A percentile compares a stretch with the other conserved stretches of the same genome.
These are phyloP conservation scores for Penicillium oxalicum DNA, from an alignment of 2,329 filamentous ascomycete species.

Conservation along the genomic window DNA sequence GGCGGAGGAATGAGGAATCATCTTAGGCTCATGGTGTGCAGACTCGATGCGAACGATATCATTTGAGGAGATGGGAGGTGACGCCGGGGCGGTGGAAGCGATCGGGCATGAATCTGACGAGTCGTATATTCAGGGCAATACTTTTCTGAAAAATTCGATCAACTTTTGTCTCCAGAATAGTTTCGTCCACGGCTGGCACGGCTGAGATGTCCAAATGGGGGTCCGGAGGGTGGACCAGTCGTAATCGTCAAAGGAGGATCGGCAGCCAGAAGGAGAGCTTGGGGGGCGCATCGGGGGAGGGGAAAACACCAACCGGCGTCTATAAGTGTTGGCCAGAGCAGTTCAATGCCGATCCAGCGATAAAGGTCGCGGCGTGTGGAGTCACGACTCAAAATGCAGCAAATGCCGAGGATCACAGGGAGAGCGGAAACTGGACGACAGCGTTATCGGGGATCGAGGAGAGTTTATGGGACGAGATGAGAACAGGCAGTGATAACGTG, in stretches of 20 bases:
- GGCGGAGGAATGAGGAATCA: conserved; percentile 39
- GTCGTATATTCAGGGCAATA: neutral
- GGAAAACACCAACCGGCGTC: neutral
- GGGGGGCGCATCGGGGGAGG: neutral
- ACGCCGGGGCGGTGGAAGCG: neutral
- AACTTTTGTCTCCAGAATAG: no score
- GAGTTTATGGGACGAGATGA: conserved; percentile 9
- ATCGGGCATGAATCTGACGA: neutral
- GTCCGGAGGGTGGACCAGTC: no score
- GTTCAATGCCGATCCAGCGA: neutral
- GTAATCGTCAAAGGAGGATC: no score
- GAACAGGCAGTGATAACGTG: conserved; percentile 10
- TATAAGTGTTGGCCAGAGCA: neutral
- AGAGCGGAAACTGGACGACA: neutral
- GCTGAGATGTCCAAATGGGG: no score
- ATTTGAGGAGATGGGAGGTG: conserved; percentile 20
- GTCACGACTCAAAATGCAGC: no score
- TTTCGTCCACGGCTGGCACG: no score
- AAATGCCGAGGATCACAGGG: no score
- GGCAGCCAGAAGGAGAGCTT: no score
- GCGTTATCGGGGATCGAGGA: conserved; percentile 4
- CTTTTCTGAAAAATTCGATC: neutral
- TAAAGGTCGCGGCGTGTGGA: neutral
- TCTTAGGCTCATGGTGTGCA: conserved; percentile 35
- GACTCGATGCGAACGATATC: conserved; percentile 13